Percentiles rank a stretch among this genome's conserved stretches.
Conservation (phyloP, 2,329 filamentous ascomycete genomes). For the Zymoseptoria passerinii region DNA sequence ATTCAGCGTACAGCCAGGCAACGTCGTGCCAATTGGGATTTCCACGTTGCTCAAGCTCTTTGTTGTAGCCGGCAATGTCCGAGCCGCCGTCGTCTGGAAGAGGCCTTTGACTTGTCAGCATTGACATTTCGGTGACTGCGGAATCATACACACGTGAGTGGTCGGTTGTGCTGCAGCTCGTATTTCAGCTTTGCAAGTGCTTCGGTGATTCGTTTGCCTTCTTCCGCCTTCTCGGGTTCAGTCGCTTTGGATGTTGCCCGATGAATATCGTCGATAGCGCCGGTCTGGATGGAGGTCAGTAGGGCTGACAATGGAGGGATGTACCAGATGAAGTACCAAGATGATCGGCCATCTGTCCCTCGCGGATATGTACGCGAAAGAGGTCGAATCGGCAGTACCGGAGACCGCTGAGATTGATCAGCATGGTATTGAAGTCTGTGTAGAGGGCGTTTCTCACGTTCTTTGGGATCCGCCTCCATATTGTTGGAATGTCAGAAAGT, state of each 20-base stretch:
- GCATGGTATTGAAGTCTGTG: slow-evolving; percentile 1
- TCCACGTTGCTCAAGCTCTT: slow-evolving; percentile 67
- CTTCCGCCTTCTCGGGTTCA: slow-evolving; percentile 57
- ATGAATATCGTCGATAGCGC: slow-evolving; percentile 91
- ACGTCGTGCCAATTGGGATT: slow-evolving; percentile 72
- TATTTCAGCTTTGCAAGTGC: slow-evolving; percentile 80
- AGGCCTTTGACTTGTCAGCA: slow-evolving; percentile 44
- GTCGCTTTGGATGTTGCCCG: slow-evolving; percentile 54
- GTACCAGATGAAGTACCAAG: slow-evolving; percentile 47
- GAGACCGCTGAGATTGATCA: slow-evolving; percentile 53
- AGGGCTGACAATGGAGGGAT: background rate
- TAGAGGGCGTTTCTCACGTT: background rate
- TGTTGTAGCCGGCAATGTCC: slow-evolving; percentile 76
- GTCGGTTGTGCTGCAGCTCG: slow-evolving; percentile 82
- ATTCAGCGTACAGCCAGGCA: slow-evolving; percentile 86
- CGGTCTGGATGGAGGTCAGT: slow-evolving; percentile 52
- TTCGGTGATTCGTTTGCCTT: slow-evolving; percentile 80
- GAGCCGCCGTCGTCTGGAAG: slow-evolving; percentile 66
- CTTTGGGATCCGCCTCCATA: background rate
- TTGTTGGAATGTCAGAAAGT: background rate
- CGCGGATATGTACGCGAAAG: slow-evolving; percentile 80
- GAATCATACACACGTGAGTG: slow-evolving; percentile 54
- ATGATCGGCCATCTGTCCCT: slow-evolving; percentile 90
- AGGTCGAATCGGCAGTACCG: slow-evolving; percentile 70
- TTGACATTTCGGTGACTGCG: background rate